Percentiles rank a stretch among this genome's conserved stretches.
phyloP scores from a whole-genome alignment of 78 protist genomes.

The Planoprotostelium fungivorum region DNA sequence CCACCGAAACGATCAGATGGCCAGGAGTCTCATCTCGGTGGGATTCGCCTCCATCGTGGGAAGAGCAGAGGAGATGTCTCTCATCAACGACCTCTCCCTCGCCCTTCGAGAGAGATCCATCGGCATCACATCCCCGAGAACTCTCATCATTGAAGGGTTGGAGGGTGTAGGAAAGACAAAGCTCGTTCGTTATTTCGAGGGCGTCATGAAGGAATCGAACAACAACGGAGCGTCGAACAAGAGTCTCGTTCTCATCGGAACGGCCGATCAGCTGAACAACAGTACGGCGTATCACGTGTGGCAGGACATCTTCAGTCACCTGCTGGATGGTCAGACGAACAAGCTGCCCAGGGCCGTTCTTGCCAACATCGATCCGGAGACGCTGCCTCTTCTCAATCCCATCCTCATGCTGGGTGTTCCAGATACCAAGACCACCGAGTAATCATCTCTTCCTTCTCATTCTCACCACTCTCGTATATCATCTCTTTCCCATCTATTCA shows the following conservation, averaged over 20 bases:
- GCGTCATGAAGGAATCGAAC: not conserved
- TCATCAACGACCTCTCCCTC: not conserved
- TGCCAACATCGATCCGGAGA: not conserved
- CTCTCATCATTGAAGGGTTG: not conserved
- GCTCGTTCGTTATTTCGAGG: not conserved
- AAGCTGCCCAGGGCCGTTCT: not conserved
- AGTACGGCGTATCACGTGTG: not conserved
- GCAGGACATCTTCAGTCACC: not conserved
- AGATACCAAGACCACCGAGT: not conserved
- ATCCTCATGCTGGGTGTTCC: not conserved
- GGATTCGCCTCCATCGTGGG: not conserved
- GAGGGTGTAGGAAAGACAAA: not conserved
- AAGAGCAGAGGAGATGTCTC: not conserved
- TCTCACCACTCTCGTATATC: too few species aligned
- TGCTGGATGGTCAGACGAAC: not conserved
- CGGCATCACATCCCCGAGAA: not conserved
- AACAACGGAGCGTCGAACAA: not conserved
- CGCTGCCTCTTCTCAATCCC: not conserved
- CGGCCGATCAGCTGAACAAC: not conserved
- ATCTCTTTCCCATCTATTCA: too few species aligned
- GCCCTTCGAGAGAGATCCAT: not conserved
- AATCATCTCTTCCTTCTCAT: too few species aligned
- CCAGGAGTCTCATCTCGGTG: not conserved
- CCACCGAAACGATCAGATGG: not conserved
- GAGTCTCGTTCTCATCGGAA: not conserved